phyloP scores from a whole-genome alignment of 2,329 filamentous ascomycete genomes.

The Diaporthe velutina region DNA sequence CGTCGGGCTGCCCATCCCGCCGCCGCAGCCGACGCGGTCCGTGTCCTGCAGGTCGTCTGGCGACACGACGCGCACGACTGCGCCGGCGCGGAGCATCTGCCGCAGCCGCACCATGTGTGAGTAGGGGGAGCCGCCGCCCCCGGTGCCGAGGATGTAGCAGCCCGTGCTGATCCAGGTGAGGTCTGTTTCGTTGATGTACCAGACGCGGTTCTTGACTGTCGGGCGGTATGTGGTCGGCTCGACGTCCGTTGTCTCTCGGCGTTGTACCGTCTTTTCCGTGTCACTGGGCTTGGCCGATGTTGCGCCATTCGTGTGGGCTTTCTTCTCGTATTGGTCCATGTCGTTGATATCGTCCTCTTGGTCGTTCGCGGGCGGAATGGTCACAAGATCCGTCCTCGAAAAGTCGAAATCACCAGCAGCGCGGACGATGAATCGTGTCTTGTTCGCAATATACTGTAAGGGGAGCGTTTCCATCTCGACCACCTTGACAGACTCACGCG shows the following conservation, averaged over 20 bases:
- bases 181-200: constrained; percentile 71
- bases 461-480: constrained; percentile 68
- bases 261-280: constrained; percentile 26
- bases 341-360: constrained; percentile 26
- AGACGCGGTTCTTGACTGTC: constrained; percentile 62
- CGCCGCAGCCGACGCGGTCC: constrained; percentile 67
- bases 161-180: constrained; percentile 68
- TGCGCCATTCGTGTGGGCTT: constrained; percentile 18
- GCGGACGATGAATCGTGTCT: constrained; percentile 68
- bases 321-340: constrained; percentile 47
- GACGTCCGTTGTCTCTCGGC: constrained; percentile 40
- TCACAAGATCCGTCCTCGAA: constrained; percentile 47
- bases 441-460: constrained; percentile 67
- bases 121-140: constrained; percentile 70
- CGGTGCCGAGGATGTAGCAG: constrained; percentile 72
- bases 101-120: constrained; percentile 64
- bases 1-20: constrained; percentile 70
- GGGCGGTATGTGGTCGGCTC: constrained; percentile 61
- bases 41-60: constrained; percentile 63
- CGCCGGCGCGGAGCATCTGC: constrained; percentile 63
- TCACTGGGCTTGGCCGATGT: constrained; percentile 32
- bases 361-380: constrained; percentile 11
- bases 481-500: constrained; percentile 57
- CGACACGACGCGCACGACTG: constrained; percentile 64
- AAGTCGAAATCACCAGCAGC: constrained; percentile 71